Evolutionary conservation across 2,329 filamentous ascomycete genomes (phyloP).

Genomic region (Lojkania enalia): DNA sequence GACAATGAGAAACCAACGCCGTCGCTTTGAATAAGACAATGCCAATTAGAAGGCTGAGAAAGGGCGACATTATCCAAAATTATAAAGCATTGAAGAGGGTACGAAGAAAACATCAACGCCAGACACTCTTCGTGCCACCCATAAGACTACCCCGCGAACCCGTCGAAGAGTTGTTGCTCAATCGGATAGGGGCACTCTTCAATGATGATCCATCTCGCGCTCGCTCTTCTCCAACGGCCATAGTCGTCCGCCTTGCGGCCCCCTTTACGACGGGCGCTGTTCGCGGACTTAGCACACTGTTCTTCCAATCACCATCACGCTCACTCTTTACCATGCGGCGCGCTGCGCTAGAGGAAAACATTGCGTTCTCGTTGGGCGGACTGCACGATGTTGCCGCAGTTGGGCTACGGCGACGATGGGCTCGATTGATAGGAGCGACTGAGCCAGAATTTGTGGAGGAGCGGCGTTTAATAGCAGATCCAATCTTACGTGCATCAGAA

Average conservation of each 20-base stretch:
- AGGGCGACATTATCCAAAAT: not conserved
- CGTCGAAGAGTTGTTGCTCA: slow-evolving; percentile 34
- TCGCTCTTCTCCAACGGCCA: slow-evolving; percentile 39
- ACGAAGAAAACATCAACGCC: slow-evolving; percentile 32
- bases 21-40: not conserved
- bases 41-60: not conserved
- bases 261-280: slow-evolving; percentile 62
- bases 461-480: slow-evolving; percentile 58
- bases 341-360: slow-evolving; percentile 68
- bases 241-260: slow-evolving; percentile 42
- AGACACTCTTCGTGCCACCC: slow-evolving; percentile 34
- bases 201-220: slow-evolving; percentile 26
- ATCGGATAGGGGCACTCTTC: slow-evolving; percentile 36
- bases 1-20: not conserved
- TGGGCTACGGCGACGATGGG: slow-evolving; percentile 60
- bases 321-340: slow-evolving; percentile 67
- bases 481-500: slow-evolving; percentile 58
- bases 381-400: slow-evolving; percentile 50
- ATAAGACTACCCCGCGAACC: slow-evolving; percentile 36
- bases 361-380: slow-evolving; percentile 60
- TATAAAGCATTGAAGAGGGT: not conserved
- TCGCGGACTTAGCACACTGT: slow-evolving; percentile 64
- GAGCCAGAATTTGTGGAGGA: slow-evolving; percentile 52
- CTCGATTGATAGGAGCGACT: slow-evolving; percentile 42
- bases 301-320: slow-evolving; percentile 59